phyloP scores from a whole-genome alignment of 2,329 filamentous ascomycete species.

The Trichoderma endophyticum region DNA sequence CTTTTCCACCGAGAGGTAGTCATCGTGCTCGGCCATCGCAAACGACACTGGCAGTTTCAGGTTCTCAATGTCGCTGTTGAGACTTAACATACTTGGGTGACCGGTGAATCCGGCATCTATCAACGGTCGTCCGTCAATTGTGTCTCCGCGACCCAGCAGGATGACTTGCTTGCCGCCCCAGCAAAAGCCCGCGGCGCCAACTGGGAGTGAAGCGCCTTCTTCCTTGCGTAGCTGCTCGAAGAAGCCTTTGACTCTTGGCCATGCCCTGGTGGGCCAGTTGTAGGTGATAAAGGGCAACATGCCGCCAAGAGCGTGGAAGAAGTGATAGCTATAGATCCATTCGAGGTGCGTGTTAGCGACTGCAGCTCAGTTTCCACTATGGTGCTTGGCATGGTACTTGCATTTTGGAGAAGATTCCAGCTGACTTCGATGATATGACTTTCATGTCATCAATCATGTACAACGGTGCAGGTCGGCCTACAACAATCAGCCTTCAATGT shows the following conservation, averaged over 20 bases:
- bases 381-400: background rate
- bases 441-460: conserved; percentile 32
- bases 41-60: conserved; percentile 45
- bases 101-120: conserved; percentile 52
- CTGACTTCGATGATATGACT: background rate
- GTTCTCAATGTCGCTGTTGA: conserved; percentile 48
- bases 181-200: conserved; percentile 59
- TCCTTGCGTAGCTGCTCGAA: conserved; percentile 37
- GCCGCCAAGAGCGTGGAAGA: conserved; percentile 25
- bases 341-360: background rate
- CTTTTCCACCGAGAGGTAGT: conserved; percentile 34
- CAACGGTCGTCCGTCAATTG: conserved; percentile 36
- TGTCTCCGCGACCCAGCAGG: conserved; percentile 42
- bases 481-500: background rate
- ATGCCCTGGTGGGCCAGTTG: conserved; percentile 32
- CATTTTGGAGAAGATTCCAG: conserved; percentile 8
- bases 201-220: conserved; percentile 29
- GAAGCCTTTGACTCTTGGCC: conserved; percentile 36
- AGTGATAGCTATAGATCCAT: conserved; percentile 25
- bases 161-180: conserved; percentile 59
- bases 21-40: conserved; percentile 45
- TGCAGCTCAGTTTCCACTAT: background rate
- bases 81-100: conserved; percentile 48
- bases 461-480: conserved; percentile 32
- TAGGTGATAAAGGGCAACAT: conserved; percentile 33